Evolutionary conservation across 2,329 filamentous ascomycete genomes (phyloP), one percentile per base, ranked within the genome.

Genomic region (Colletotrichum noveboracense): DNA sequence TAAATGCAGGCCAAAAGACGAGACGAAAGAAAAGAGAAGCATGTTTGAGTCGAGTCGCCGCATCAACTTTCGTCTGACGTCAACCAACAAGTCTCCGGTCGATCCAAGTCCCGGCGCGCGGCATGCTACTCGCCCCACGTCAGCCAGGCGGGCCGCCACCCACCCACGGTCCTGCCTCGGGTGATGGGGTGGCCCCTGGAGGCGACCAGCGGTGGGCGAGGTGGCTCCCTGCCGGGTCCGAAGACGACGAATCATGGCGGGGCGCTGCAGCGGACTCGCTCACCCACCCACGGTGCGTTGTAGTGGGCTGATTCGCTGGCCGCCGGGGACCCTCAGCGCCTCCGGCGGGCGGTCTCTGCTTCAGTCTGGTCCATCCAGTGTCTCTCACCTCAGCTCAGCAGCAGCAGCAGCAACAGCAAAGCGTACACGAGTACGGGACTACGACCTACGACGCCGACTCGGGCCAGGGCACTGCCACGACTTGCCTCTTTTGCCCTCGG

Each of bases 1-100:
- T n/a, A n/a, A 58, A 43, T n/a, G 43, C 21, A 13, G 16, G 12
- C 9, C 16, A 43, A 24, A 38, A 38, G 71, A 58, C 30, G 38
- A 38, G 28, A 74, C 43, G 43, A 52, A 52, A 52, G 43, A 52
- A 21, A 13, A 21, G n/a, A 52, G 10, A 52, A 52, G n/a, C 43
- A 52, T 52, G 43, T 52, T 61, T 58, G 55, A 66, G 43, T 64
- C 38, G 43, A 65, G 70, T 69, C 70, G 70, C 70, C 69, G 72
- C 72, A 72, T 62, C 58, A 52, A 66, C 32, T 73, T 73, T 73
- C 70, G 64, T 65, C 70, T 75, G 73, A 75, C 70, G 70, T 73
- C 73, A 75, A 72, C 6, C 32, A 36, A 64, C 48, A 52, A 28
- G 69, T 66, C 43, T 34, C 64, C 70, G 43, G 73, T 43, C 62